phyloP scores from a whole-genome alignment of 352 stramenopile genomes.

The Phytophthora fragariaefolia region DNA sequence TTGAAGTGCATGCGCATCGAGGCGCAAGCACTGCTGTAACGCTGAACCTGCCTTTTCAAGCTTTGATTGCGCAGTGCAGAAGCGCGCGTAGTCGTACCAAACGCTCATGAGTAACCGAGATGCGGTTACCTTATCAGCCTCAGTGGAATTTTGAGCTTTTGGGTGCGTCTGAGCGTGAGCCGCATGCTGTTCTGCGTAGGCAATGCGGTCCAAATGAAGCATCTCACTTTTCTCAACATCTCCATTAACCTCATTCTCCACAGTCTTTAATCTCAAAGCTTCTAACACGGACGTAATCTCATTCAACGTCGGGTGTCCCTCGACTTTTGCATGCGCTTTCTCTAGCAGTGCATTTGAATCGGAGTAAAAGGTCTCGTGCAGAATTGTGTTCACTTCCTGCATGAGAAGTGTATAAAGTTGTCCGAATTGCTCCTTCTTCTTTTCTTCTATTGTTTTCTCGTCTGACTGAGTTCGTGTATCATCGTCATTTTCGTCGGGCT shows the following conservation, averaged over 20 bases:
- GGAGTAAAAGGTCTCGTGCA: conserved; percentile 66
- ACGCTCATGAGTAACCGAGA: conserved; percentile 35
- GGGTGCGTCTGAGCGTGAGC: conserved; percentile 11
- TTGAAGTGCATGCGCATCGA: conserved; percentile 48
- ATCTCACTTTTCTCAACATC: conserved; percentile 69
- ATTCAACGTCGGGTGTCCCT: conserved; percentile 29
- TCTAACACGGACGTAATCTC: conserved; percentile 40
- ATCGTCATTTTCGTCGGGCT: conserved; percentile 26
- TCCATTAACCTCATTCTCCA: conserved; percentile 78
- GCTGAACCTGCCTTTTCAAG: conserved; percentile 62
- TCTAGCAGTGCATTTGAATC: conserved; percentile 46
- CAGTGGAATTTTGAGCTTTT: conserved; percentile 9
- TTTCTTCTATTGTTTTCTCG: conserved; percentile 28
- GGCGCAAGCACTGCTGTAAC: conserved; percentile 63
- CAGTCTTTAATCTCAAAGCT: conserved; percentile 52
- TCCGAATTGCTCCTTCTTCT: conserved; percentile 69
- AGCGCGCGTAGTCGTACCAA: conserved; percentile 75
- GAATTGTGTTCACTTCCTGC: conserved; percentile 75
- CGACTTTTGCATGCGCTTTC: conserved; percentile 26
- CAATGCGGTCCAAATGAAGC: conserved; percentile 72
- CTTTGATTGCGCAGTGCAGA: conserved; percentile 54
- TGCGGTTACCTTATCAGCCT: conserved; percentile 11
- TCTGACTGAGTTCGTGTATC: conserved; percentile 4
- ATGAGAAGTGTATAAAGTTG: conserved; percentile 75
- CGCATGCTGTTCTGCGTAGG: conserved; percentile 54